Base-by-base conservation (phyloP, 192 early-diverging fungal species). In the Podila clonocystis region DNA sequence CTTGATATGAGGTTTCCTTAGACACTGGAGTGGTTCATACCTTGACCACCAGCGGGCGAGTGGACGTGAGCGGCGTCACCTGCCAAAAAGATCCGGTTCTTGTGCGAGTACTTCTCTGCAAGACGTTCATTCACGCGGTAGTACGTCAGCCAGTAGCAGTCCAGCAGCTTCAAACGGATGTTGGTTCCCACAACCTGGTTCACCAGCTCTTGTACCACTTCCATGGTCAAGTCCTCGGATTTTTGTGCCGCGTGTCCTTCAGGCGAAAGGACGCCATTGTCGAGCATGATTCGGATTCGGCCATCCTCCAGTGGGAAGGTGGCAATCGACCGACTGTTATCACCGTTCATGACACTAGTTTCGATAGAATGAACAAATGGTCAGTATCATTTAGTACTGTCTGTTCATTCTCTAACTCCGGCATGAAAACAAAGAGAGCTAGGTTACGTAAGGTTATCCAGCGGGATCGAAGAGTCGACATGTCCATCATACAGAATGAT, bases 21-120 rank as follows among this genome's bases (percentile, higher is more conserved):
- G 36, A 5, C 5, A 5, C 4, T 15, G 30, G 5, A 49, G 1
- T 28, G 9, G 52, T 31, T n/a, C 29, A n/a, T 72, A 73, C 77
- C 77, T 64, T 84, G 83, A 41, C 74, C 82, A 6, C 77, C 77
- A 9, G 82, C 67, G 48, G 86, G 86, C 3, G 85, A 76, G n/a
- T 72, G 82, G 0, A 74, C 72, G 66, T 87, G 85, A 1, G 79
- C 68, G 0, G 86, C 85, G 66, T 87, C 86, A 2, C 86, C 86
- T n/a, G 74, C 86, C 50, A 85, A 58, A 63, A 85, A 87, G 19
- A 87, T 63, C 22, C 85, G 55, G 33, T 72, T 58, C 50, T 80
- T 80, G 71, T 73, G 60, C 4, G 61, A 41, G 34, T 64, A 80
- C 12, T 64, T 50, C 62, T 80, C 77, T 2, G 77, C 77, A 5